A percentile compares a stretch with the other conserved stretches of the same genome.
phyloP scores from a whole-genome alignment of 371 early-diverging fungal genomes.

The Cokeromyces recurvatus region DNA sequence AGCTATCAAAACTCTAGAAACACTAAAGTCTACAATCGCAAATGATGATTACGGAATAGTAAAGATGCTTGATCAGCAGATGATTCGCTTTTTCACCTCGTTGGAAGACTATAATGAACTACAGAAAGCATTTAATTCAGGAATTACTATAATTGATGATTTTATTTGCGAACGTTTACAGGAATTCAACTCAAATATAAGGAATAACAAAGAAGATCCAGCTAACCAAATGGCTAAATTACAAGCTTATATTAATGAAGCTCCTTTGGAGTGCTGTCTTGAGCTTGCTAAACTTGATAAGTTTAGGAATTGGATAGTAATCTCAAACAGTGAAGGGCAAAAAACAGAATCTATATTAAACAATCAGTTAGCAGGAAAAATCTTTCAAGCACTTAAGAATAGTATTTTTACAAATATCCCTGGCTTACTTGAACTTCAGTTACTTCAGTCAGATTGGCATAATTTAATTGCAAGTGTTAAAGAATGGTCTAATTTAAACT shows the following conservation, averaged over 20 bases:
- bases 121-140: slow-evolving; percentile 2
- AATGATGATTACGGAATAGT: slow-evolving; percentile 26
- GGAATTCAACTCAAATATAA: slow-evolving; percentile 14
- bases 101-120: slow-evolving; percentile 31
- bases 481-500: slow-evolving; percentile 11
- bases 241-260: slow-evolving; percentile 5
- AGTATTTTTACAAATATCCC: slow-evolving; percentile 12
- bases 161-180: slow-evolving; percentile 15
- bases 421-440: slow-evolving; percentile 24
- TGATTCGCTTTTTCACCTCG: slow-evolving; percentile 26
- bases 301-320: slow-evolving; percentile 15
- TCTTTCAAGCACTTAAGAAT: slow-evolving; percentile 15
- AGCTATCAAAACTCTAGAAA: slow-evolving; percentile 22
- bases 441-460: slow-evolving; percentile 13
- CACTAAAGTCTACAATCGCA: slow-evolving; percentile 1
- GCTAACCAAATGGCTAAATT: not conserved
- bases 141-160: slow-evolving; percentile 13
- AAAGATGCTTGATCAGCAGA: slow-evolving; percentile 28
- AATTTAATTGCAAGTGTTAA: slow-evolving; percentile 11
- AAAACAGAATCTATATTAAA: too few relatives aligned
- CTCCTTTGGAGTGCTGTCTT: slow-evolving; percentile 16
- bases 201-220: not conserved
- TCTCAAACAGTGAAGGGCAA: not conserved
- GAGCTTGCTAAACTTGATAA: slow-evolving; percentile 14
- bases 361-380: slow-evolving; percentile 4